Conservation (phyloP, 345 rosid genomes). For the Corymbia maculata region DNA sequence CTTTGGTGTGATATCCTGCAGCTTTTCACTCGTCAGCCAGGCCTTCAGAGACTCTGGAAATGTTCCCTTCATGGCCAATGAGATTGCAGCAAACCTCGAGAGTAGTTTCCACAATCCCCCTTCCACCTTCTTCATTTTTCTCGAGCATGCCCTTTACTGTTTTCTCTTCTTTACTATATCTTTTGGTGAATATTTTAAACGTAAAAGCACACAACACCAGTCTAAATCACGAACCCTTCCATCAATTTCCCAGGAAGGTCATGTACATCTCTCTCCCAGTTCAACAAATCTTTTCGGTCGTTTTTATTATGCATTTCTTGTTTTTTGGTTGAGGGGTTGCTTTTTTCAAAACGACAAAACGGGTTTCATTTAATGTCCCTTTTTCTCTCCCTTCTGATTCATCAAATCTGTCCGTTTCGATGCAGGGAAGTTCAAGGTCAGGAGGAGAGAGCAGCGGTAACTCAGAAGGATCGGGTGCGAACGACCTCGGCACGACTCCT, state of each 20-base stretch:
- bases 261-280: neutral
- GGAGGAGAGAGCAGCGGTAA: slow-evolving; percentile 65
- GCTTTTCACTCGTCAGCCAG: slow-evolving; percentile 59
- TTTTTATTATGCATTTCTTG: neutral
- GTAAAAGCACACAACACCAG: neutral
- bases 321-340: neutral
- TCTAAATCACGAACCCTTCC: neutral
- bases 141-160: neutral
- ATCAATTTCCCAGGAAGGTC: neutral
- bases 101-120: slow-evolving; percentile 27
- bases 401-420: neutral
- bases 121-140: slow-evolving; percentile 18
- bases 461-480: slow-evolving; percentile 63
- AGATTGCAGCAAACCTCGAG: slow-evolving; percentile 86
- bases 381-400: neutral
- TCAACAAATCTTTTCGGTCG: neutral
- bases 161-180: neutral
- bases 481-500: slow-evolving; percentile 9
- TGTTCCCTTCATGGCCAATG: slow-evolving; percentile 99
- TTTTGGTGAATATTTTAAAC: neutral
- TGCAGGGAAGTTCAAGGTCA: slow-evolving; percentile 80
- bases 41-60: slow-evolving; percentile 86
- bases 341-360: neutral
- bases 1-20: slow-evolving; percentile 48
- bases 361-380: neutral